Percentiles rank a stretch among this genome's conserved stretches.
Conservation (phyloP, 805 yeast species). For the Aciculoconidium aculeatum region DNA sequence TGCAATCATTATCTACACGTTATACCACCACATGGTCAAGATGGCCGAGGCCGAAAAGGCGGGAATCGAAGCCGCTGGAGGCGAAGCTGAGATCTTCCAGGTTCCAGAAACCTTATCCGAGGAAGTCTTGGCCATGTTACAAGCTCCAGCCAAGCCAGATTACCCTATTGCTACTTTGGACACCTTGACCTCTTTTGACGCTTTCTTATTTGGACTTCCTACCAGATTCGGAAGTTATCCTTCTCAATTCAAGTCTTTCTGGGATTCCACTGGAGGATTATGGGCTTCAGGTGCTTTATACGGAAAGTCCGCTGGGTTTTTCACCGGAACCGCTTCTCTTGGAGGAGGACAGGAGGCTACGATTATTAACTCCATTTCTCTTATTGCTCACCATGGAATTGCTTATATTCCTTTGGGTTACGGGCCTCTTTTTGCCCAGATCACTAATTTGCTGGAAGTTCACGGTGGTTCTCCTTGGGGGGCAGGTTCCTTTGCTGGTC, state of each 20-base stretch:
- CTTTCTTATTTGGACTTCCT: slow-evolving; percentile 79
- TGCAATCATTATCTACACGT: slow-evolving; percentile 54
- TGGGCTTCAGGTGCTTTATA: slow-evolving; percentile 72
- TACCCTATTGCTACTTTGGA: slow-evolving; percentile 59
- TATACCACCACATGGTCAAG: slow-evolving; percentile 68
- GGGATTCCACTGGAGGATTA: slow-evolving; percentile 72
- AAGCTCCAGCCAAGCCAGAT: slow-evolving; percentile 49
- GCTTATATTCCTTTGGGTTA: slow-evolving; percentile 76
- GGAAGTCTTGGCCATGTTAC: slow-evolving; percentile 49
- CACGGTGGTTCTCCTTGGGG: slow-evolving; percentile 88
- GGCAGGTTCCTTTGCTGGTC: slow-evolving; percentile 74
- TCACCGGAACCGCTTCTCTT: slow-evolving; percentile 65
- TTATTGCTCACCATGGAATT: slow-evolving; percentile 75
- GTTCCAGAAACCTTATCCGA: slow-evolving; percentile 68
- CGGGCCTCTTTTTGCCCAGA: slow-evolving; percentile 48
- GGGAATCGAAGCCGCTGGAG: slow-evolving; percentile 69
- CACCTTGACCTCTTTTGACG: slow-evolving; percentile 62
- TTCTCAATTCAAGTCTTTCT: slow-evolving; percentile 70
- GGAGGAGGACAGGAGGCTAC: slow-evolving; percentile 86
- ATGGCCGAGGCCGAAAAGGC: slow-evolving; percentile 62
- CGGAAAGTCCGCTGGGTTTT: slow-evolving; percentile 72
- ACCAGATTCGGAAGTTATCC: slow-evolving; percentile 81
- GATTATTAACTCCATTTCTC: slow-evolving; percentile 55
- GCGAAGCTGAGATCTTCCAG: slow-evolving; percentile 63
- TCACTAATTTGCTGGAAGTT: slow-evolving; percentile 52